Percentiles rank a stretch among this genome's conserved stretches.
phyloP scores from a whole-genome alignment of 495 filamentous ascomycete genomes.

The Massariosphaeria phaeospora region DNA sequence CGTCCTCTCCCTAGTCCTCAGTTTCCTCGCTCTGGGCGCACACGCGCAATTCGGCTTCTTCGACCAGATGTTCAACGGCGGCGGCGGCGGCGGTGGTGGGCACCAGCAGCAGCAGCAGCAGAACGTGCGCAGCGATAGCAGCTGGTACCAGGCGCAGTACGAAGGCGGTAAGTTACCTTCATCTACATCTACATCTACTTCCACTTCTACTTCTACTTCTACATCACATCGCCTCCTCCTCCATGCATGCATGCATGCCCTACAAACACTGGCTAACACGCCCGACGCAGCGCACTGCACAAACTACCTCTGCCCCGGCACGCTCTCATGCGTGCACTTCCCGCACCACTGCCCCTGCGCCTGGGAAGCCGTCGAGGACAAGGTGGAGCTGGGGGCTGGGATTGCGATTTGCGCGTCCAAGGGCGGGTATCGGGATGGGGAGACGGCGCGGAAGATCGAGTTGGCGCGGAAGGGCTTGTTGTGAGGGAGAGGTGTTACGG shows the following conservation, averaged over 20 bases:
- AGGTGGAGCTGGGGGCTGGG: conserved; percentile 79
- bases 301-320: conserved; percentile 88
- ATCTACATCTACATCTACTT: conserved; percentile 1
- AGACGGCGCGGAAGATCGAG: conserved; percentile 41
- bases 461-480: conserved; percentile 62
- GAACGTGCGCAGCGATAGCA: conserved; percentile 72
- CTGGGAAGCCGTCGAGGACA: conserved; percentile 76
- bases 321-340: conserved; percentile 84
- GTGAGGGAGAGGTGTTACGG: conserved; percentile 43
- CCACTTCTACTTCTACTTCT: background rate
- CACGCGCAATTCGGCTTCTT: conserved; percentile 68
- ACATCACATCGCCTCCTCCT: background rate
- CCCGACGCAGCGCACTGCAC: conserved; percentile 74
- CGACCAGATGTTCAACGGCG: conserved; percentile 73
- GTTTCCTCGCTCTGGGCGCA: conserved; percentile 48
- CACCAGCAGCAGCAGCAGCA: conserved; percentile 62
- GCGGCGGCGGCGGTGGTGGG: conserved; percentile 51
- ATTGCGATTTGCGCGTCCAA: conserved; percentile 74
- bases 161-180: conserved; percentile 48
- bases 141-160: conserved; percentile 70
- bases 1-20: conserved; percentile 37
- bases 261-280: too few relatives aligned
- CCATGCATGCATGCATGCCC: background rate
- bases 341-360: conserved; percentile 92
- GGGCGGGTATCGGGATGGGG: conserved; percentile 60